phyloP scores from a whole-genome alignment of 1,139 yeast species.

The Saccharomyces uvarum region DNA sequence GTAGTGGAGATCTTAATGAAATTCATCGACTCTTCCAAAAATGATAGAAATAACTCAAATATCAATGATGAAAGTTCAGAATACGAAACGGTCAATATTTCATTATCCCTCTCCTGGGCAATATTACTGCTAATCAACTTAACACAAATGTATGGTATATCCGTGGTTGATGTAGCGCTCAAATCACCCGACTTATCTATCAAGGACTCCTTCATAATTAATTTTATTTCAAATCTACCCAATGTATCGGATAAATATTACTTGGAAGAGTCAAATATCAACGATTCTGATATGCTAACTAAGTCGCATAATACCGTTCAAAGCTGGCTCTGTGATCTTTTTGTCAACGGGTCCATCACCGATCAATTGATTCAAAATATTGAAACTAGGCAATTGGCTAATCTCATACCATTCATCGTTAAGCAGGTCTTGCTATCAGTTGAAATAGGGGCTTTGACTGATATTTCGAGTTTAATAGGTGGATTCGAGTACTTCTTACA shows the following conservation, averaged over 20 bases:
- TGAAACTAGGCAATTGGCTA: constrained; percentile 59
- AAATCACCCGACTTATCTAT: constrained; percentile 9
- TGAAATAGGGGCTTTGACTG: constrained; percentile 45
- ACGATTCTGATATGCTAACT: constrained; percentile 13
- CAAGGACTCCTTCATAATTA: constrained; percentile 21
- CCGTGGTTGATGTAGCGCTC: constrained; percentile 17
- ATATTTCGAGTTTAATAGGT: constrained; percentile 33
- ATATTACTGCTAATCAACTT: constrained; percentile 20
- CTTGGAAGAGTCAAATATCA: constrained; percentile 11
- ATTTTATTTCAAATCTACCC: constrained; percentile 22
- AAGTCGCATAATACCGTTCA: constrained; percentile 41
- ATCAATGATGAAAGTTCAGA: constrained; percentile 20
- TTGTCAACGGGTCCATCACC: constrained; percentile 79
- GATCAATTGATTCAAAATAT: constrained; percentile 70
- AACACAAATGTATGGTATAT: constrained; percentile 18
- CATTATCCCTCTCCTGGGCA: constrained; percentile 25
- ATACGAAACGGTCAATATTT: constrained; percentile 19
- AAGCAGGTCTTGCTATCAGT: constrained; percentile 65
- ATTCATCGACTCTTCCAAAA: constrained; percentile 25
- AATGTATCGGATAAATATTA: constrained; percentile 22
- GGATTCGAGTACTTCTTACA: constrained; percentile 62
- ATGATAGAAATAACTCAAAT: constrained; percentile 11
- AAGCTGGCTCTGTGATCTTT: constrained; percentile 75
- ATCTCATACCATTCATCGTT: constrained; percentile 63
- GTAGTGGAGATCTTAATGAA: constrained; percentile 18